Percentiles rank a stretch among this genome's conserved stretches.
phyloP scores from a whole-genome alignment of 257 asterid species.

The Salvia hispanica region DNA sequence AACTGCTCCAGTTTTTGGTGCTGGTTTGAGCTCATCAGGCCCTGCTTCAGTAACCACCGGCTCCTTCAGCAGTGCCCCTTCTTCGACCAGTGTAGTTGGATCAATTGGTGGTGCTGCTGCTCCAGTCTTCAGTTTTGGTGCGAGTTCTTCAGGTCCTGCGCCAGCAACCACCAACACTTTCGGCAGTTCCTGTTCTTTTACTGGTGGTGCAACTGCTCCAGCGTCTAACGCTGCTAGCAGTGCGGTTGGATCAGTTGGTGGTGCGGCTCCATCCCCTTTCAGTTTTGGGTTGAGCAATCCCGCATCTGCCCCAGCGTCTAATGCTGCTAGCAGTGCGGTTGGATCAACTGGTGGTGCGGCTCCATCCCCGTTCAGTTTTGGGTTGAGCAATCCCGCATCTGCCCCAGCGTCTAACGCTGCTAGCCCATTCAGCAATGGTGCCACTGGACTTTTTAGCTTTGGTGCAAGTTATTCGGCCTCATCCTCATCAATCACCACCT shows the following conservation, averaged over 20 bases:
- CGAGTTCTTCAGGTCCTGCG: conserved; percentile 33
- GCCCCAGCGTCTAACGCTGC: conserved; percentile 25
- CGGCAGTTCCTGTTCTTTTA: conserved; percentile 34
- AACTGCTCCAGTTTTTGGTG: conserved; percentile 1
- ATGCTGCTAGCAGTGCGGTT: conserved; percentile 26
- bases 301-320: conserved; percentile 27
- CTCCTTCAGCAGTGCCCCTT: conserved; percentile 23
- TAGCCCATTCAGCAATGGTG: conserved; percentile 38
- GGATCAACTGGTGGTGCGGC: conserved; percentile 31
- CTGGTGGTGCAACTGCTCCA: background rate
- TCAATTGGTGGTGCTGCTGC: conserved; percentile 28
- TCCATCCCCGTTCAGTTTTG: conserved; percentile 33
- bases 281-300: conserved; percentile 40
- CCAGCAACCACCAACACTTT: conserved; percentile 25
- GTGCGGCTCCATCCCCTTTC: conserved; percentile 21
- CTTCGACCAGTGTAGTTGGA: conserved; percentile 29
- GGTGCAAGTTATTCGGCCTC: conserved; percentile 46
- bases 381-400: conserved; percentile 33
- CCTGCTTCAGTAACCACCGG: conserved; percentile 27
- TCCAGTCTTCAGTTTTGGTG: conserved; percentile 38
- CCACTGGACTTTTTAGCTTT: conserved; percentile 36
- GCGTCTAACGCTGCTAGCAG: background rate
- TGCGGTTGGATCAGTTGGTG: conserved; percentile 30
- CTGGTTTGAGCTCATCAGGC: conserved; percentile 27
- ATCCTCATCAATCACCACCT: conserved; percentile 43